Evolutionary conservation across 1,284 basidiomycete species (phyloP), one percentile per base, ranked within the genome.

Genomic region (Ganoderma lingzhi): DNA sequence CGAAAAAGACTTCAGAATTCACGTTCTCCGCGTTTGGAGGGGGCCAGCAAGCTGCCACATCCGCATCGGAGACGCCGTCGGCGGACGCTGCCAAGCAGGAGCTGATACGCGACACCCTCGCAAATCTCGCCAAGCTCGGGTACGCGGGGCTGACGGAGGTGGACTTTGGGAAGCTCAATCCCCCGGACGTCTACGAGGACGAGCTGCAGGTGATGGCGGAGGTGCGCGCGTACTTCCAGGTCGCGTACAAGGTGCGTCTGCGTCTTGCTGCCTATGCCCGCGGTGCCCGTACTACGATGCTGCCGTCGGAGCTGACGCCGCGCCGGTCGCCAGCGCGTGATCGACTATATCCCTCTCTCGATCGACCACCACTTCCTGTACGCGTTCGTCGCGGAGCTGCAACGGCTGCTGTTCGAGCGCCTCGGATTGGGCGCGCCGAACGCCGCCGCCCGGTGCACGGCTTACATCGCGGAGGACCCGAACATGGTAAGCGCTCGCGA

Each of bases 141-240:
- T 81, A 79, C 59, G 35, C 65, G 2, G 79, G 44, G 30, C n/a
- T 79, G 8, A 77, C 67, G 19, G 74, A 70, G 12, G 81, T 79
- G 2, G 83, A 86, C 65, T 76, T 88, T 0, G 79, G 75, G 12
- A 82, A 80, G 71, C 78, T 88, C 15, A 76, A 76, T 32, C 75
- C 78, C 0, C 71, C 79, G 0, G 86, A 87, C 68, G 73, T 79
- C 65, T 86, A 81, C 70, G 84, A 59, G n/a, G 56, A 82, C 4
- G 86, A 87, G 71, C 74, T 88, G n/a, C 71, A 80, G 32, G 78
- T 86, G 41, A 85, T 87, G 83, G 84, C 86, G 2, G 85, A 86
- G 66, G 84, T 86, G 1, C 76, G 84, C 6, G 86, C 83, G 1
- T 88, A 87, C 75, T 88, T 86, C 76, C 82, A 85, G 70, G 82